phyloP scores from a whole-genome alignment of 345 rosid species.

The Capsella bursapastoris region DNA sequence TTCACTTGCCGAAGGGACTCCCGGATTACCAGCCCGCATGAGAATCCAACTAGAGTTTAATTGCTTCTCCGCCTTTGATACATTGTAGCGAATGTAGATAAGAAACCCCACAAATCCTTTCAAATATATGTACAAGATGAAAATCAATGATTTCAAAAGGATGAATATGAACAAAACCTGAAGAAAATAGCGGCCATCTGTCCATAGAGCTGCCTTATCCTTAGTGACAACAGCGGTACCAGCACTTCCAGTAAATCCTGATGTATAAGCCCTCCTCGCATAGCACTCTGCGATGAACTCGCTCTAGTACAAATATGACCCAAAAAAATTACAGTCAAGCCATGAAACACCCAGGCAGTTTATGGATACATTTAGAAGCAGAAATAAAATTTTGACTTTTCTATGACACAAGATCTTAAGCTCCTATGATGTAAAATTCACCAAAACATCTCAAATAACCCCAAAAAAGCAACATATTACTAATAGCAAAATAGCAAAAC shows the following conservation, averaged over 20 bases:
- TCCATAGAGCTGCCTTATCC: slow-evolving; percentile 96
- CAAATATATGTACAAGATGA: background rate
- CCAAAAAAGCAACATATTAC: background rate
- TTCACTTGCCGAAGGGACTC: slow-evolving; percentile 84
- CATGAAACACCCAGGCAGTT: background rate
- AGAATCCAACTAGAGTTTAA: slow-evolving; percentile 82
- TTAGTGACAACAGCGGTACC: slow-evolving; percentile 89
- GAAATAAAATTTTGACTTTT: background rate
- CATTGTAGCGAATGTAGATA: background rate
- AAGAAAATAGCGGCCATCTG: slow-evolving; percentile 97
- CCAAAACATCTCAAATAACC: background rate
- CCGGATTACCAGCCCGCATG: slow-evolving; percentile 92
- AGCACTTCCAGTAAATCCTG: slow-evolving; percentile 95
- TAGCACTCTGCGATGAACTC: slow-evolving; percentile 97
- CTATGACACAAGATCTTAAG: background rate
- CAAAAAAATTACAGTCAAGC: slow-evolving; percentile 13
- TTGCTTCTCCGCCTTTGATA: slow-evolving; percentile 83
- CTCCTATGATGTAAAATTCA: background rate
- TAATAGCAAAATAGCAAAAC: background rate
- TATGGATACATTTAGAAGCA: background rate
- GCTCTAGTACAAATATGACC: slow-evolving; percentile 56
- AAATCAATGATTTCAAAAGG: background rate
- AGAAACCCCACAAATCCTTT: slow-evolving; percentile 9
- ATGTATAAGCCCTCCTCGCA: slow-evolving; percentile 77
- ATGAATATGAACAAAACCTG: slow-evolving; percentile 58